These are phyloP conservation scores for Leccinum fuscescens DNA, from an alignment of 1,284 basidiomycete genomes.

Conservation along the genomic window DNA sequence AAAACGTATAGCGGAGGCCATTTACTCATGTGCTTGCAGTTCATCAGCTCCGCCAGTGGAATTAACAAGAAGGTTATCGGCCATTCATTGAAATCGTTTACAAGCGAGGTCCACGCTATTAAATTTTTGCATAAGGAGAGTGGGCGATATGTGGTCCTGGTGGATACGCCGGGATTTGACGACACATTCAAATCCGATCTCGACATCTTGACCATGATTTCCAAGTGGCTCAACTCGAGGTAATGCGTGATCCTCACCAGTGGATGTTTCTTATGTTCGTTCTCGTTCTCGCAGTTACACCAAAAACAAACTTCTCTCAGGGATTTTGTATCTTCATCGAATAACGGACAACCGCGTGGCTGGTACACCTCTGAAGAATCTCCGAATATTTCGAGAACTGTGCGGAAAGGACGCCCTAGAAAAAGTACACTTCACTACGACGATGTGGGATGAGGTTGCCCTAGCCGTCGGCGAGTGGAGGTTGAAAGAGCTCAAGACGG, in stretches of 20 bases:
- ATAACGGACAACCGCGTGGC: slow-evolving; percentile 46
- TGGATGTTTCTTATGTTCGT: not conserved
- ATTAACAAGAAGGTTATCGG: slow-evolving; percentile 2
- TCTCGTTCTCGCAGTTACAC: slow-evolving; percentile 29
- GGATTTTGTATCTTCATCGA: slow-evolving; percentile 48
- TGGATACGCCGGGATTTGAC: too few relatives aligned
- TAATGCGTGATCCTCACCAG: not conserved
- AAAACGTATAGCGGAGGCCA: not conserved
- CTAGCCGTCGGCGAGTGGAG: not conserved
- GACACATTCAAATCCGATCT: not conserved
- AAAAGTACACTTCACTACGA: not conserved
- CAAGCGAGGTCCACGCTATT: too few relatives aligned
- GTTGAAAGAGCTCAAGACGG: not conserved
- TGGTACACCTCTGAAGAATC: slow-evolving; percentile 41
- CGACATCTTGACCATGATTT: slow-evolving; percentile 19
- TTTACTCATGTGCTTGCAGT: slow-evolving; percentile 12
- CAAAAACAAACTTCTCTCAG: slow-evolving; percentile 34
- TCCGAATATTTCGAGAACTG: slow-evolving; percentile 41
- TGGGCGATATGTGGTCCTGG: too few relatives aligned
- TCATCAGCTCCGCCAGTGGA: slow-evolving; percentile 22
- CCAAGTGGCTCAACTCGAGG: slow-evolving; percentile 20
- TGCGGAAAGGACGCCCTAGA: slow-evolving; percentile 36
- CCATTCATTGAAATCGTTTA: too few relatives aligned
- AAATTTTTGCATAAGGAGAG: too few relatives aligned
- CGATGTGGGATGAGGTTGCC: slow-evolving; percentile 5